These are phyloP conservation scores for Agaricus bisporus DNA, from an alignment of 768 basidiomycete genomes.

Conservation along the genomic window DNA sequence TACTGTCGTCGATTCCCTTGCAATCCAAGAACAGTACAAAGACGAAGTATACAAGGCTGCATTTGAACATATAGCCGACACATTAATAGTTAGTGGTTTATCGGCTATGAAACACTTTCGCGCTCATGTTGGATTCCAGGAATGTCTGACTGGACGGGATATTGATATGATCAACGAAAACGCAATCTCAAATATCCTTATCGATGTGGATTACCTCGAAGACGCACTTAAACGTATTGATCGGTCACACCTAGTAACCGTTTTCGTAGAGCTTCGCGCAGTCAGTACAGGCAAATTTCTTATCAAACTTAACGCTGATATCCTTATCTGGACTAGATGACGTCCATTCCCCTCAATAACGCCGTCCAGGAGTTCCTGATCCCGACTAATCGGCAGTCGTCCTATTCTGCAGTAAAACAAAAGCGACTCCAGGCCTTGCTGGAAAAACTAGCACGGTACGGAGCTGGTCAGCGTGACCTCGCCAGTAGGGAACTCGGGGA, in stretches of 20 bases:
- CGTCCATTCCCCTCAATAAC: slow-evolving; percentile 66
- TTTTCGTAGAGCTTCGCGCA: slow-evolving; percentile 74
- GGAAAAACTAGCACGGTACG: slow-evolving; percentile 72
- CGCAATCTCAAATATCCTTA: slow-evolving; percentile 77
- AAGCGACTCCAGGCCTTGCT: slow-evolving; percentile 69
- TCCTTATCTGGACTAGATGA: slow-evolving; percentile 38
- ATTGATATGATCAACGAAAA: slow-evolving; percentile 82
- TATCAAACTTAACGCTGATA: slow-evolving; percentile 3
- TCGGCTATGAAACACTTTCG: not conserved
- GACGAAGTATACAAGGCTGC: slow-evolving; percentile 88
- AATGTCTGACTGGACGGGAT: slow-evolving; percentile 71
- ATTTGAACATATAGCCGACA: slow-evolving; percentile 80
- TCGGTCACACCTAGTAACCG: slow-evolving; percentile 58
- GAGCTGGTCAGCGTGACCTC: slow-evolving; percentile 53
- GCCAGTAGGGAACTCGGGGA: slow-evolving; percentile 62
- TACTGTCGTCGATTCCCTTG: slow-evolving; percentile 88
- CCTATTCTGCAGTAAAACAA: slow-evolving; percentile 60
- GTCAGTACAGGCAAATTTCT: slow-evolving; percentile 34
- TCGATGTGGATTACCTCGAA: slow-evolving; percentile 86
- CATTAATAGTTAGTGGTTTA: slow-evolving; percentile 66
- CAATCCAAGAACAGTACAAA: slow-evolving; percentile 79
- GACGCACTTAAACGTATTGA: slow-evolving; percentile 77
- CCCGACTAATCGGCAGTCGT: slow-evolving; percentile 59
- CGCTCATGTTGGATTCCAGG: slow-evolving; percentile 34
- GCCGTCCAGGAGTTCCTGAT: slow-evolving; percentile 77